Evolutionary conservation across 805 yeast genomes (phyloP), one percentile per base, ranked within the genome.

Genomic region (Yamadazyma sp.): DNA sequence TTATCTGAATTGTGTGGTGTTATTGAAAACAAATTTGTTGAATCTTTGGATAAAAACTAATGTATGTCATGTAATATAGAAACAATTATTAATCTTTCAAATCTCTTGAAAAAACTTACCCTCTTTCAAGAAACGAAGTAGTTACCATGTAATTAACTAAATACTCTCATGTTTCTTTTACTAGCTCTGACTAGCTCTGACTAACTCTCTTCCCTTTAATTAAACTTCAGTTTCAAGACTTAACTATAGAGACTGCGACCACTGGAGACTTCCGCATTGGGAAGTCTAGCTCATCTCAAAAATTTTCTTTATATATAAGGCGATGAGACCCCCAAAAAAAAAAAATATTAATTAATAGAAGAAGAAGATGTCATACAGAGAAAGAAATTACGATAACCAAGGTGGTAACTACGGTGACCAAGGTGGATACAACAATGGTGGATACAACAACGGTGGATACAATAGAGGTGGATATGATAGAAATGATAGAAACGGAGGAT

Each of bases 1-100:
- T 72, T 93, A 48, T 71, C 80, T 42, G 89, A 82, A 45, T 59
- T 89, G 55, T 93, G 98, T 62, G 75, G 80, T 30, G 86, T 78
- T 43, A 80, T 93, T 29, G 97, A 91, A 59, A 81, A 76, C 42
- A 79, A 75, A 39, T 91, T 86, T 63, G 70, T 80, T 16, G 84
- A 78, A 47, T 75, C 76, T 51, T 78, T 86, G 39, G 25, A 21
- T 31, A 30, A 27, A 26, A 31, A 33, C n/a, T 29, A 26, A 30
- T 25, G 27, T 27, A 30, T 21, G 33, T 28, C 30, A 37, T 39
- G 43, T 30, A 19, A 31, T 16, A 27, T 27, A 32, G 33, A 26
- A 26, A n/a, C n/a, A n/a, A n/a, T n/a, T n/a, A n/a, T n/a, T n/a
- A n/a, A n/a, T n/a, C n/a, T n/a, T n/a, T n/a, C n/a, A n/a, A n/a